phyloP scores from a whole-genome alignment of 2,329 filamentous ascomycete species.

The Myriosclerotinia curreyana region DNA sequence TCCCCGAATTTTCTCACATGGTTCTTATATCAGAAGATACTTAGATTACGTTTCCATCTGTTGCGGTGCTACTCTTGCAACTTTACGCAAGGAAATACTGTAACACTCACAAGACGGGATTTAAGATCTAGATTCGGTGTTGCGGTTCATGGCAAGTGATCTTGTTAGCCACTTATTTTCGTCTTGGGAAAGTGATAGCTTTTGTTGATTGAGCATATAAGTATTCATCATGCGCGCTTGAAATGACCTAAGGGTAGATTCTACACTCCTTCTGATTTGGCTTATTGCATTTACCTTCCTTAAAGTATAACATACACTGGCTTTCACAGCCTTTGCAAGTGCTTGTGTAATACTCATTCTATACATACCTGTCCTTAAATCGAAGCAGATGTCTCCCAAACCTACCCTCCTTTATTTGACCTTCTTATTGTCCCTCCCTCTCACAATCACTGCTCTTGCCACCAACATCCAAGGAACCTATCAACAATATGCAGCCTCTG shows the following conservation, averaged over 20 bases:
- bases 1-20: slow-evolving; percentile 16
- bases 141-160: slow-evolving; percentile 18
- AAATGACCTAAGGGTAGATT: background rate
- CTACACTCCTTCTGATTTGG: slow-evolving; percentile 16
- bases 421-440: background rate
- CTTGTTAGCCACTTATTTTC: background rate
- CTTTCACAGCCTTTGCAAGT: background rate
- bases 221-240: background rate
- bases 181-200: background rate
- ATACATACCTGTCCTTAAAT: slow-evolving; percentile 1
- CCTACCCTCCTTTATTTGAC: background rate
- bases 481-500: slow-evolving; percentile 26
- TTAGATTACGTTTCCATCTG: slow-evolving; percentile 9
- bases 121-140: slow-evolving; percentile 1
- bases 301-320: background rate
- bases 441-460: background rate
- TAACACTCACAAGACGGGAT: slow-evolving; percentile 10
- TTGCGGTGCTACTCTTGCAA: slow-evolving; percentile 1
- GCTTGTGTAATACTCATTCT: slow-evolving; percentile 2
- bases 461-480: slow-evolving; percentile 5
- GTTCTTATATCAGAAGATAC: slow-evolving; percentile 17
- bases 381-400: slow-evolving; percentile 5
- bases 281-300: slow-evolving; percentile 8
- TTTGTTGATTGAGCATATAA: slow-evolving; percentile 10
- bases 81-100: background rate